phyloP scores from a whole-genome alignment of 1,139 yeast species.

The Suhomyces anneliseae region DNA sequence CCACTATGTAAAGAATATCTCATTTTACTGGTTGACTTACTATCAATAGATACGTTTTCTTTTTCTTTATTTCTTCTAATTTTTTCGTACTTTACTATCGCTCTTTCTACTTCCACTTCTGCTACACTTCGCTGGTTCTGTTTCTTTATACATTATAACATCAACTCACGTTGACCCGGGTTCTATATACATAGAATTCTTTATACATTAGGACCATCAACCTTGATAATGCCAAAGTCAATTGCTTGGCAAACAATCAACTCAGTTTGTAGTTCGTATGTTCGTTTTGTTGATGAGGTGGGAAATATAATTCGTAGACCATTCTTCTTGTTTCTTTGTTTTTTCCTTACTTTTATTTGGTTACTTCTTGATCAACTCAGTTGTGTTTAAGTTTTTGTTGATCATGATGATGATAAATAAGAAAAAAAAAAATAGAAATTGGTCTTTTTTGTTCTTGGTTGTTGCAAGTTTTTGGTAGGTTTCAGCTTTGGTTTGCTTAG shows the following conservation, averaged over 20 bases:
- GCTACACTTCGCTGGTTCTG: not conserved
- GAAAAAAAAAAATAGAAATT: not conserved
- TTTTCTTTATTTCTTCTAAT: too few species aligned
- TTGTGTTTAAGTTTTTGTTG: not conserved
- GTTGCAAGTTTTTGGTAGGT: not conserved
- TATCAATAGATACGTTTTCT: too few species aligned
- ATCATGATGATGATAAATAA: not conserved
- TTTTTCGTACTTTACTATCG: too few species aligned
- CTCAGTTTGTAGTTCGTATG: too few species aligned
- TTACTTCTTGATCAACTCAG: too few species aligned
- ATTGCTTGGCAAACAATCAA: too few species aligned
- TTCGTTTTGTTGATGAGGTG: too few species aligned
- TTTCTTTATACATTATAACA: not conserved
- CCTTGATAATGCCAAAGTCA: too few species aligned
- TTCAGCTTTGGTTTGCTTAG: slow-evolving; percentile 16
- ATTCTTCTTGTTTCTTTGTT: not conserved
- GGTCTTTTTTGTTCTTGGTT: not conserved
- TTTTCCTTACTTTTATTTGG: not conserved
- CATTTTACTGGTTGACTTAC: too few species aligned
- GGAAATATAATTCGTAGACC: not conserved
- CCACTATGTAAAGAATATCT: too few species aligned
- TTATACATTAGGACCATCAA: not conserved
- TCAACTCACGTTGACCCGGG: not conserved
- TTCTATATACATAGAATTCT: not conserved
- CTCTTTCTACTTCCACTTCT: too few species aligned